Conservation (phyloP, 2,329 filamentous ascomycete genomes). For the Tolypocladium album region DNA sequence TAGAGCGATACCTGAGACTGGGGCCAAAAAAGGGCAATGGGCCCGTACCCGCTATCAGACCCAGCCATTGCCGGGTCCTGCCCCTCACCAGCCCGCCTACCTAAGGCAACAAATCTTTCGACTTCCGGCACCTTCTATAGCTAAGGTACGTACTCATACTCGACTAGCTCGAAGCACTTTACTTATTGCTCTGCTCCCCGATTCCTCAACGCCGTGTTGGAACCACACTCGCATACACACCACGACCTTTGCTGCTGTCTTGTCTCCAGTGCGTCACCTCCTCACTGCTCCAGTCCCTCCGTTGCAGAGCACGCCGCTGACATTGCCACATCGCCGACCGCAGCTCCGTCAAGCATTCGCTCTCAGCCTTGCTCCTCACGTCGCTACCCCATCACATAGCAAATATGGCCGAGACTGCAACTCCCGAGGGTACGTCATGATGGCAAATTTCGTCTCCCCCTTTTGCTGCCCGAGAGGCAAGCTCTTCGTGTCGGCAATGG, state of each 20-base stretch:
- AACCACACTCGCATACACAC: background rate
- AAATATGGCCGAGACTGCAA: constrained; percentile 9
- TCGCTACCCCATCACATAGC: background rate
- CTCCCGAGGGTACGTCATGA: constrained; percentile 28
- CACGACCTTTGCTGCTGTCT: background rate
- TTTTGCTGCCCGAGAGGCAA: too few species aligned
- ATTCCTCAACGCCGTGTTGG: background rate
- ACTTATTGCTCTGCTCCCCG: background rate
- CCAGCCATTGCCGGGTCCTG: background rate
- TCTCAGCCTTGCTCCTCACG: background rate
- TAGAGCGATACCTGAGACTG: background rate
- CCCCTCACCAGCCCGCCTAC: background rate
- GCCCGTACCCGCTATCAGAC: background rate
- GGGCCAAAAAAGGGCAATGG: background rate
- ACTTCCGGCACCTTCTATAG: constrained; percentile 32
- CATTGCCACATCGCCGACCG: background rate
- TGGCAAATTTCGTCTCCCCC: background rate
- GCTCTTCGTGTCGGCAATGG: background rate
- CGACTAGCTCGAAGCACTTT: background rate
- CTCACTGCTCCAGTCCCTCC: background rate
- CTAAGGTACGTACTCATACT: background rate
- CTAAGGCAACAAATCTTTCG: constrained; percentile 20
- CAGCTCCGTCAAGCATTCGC: background rate
- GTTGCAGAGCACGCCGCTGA: background rate
- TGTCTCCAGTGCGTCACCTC: background rate